These are phyloP conservation scores for Escallonia herrerae DNA, from an alignment of 129 eudicot genomes.

Conservation along the genomic window DNA sequence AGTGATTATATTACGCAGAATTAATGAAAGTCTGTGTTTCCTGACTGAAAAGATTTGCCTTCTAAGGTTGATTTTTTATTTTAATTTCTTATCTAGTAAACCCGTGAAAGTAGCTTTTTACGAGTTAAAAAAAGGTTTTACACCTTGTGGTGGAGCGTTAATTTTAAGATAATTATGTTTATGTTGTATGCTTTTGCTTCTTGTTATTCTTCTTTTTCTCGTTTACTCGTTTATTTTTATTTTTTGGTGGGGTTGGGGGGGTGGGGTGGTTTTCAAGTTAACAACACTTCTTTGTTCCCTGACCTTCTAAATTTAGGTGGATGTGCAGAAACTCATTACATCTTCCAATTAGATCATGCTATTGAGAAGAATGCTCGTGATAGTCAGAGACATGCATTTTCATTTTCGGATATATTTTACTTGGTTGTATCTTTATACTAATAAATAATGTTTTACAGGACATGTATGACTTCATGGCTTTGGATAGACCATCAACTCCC, in stretches of 20 bases:
- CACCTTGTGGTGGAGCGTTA: too few species aligned
- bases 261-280: too few species aligned
- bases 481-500: constrained; percentile 93
- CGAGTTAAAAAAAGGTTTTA: too few species aligned
- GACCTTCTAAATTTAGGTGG: background rate
- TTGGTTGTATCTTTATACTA: constrained; percentile 11
- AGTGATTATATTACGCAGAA: too few species aligned
- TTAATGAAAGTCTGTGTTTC: too few species aligned
- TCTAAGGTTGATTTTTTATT: too few species aligned
- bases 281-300: background rate
- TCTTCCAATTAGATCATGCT: background rate
- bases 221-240: background rate
- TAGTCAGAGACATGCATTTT: background rate
- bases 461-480: constrained; percentile 98
- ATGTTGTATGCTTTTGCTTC: too few species aligned
- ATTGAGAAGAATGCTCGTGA: background rate
- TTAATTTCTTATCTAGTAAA: too few species aligned
- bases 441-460: constrained; percentile 41
- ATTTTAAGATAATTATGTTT: too few species aligned
- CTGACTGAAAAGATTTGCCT: too few species aligned
- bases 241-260: background rate
- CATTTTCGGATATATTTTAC: too few species aligned
- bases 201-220: background rate
- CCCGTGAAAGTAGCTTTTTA: too few species aligned
- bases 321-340: background rate